Evolutionary conservation across 805 yeast genomes (phyloP).

Genomic region (Saccharomycopsis fibuligera): DNA sequence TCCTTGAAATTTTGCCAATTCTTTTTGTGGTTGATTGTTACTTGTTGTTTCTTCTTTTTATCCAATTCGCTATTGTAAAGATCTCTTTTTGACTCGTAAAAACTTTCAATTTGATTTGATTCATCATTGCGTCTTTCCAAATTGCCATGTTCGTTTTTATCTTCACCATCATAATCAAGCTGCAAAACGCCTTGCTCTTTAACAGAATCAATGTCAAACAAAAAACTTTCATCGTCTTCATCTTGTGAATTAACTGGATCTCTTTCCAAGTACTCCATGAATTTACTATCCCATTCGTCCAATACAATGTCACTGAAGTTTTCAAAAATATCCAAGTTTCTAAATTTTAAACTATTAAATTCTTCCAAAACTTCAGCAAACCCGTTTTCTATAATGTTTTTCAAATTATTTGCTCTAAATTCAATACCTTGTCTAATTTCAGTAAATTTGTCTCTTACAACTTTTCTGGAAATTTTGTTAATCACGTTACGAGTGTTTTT

Average conservation of each 20-base stretch:
- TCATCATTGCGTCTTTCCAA: not conserved
- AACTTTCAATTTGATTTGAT: constrained; percentile 8
- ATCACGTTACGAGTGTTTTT: constrained; percentile 30
- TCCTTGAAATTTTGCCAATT: constrained; percentile 19
- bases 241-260: not conserved
- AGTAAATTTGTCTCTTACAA: constrained; percentile 38
- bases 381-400: constrained; percentile 22
- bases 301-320: constrained; percentile 67
- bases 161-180: not conserved
- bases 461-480: constrained; percentile 39
- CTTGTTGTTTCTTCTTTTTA: not conserved
- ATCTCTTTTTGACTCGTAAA: constrained; percentile 28
- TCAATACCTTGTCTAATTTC: constrained; percentile 29
- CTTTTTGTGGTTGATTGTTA: constrained; percentile 12
- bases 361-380: constrained; percentile 27
- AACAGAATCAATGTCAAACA: constrained; percentile 11
- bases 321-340: constrained; percentile 60
- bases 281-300: constrained; percentile 36
- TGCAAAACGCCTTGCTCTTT: too few species aligned
- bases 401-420: constrained; percentile 28
- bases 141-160: not conserved
- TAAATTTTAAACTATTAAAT: constrained; percentile 34
- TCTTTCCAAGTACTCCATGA: constrained; percentile 11
- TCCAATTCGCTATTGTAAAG: constrained; percentile 27
- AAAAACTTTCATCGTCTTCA: constrained; percentile 9